A percentile compares a stretch with the other conserved stretches of the same genome.
Evolutionary conservation across 2,329 filamentous ascomycete genomes (phyloP).

Genomic region (Fusarium duplospermum): DNA sequence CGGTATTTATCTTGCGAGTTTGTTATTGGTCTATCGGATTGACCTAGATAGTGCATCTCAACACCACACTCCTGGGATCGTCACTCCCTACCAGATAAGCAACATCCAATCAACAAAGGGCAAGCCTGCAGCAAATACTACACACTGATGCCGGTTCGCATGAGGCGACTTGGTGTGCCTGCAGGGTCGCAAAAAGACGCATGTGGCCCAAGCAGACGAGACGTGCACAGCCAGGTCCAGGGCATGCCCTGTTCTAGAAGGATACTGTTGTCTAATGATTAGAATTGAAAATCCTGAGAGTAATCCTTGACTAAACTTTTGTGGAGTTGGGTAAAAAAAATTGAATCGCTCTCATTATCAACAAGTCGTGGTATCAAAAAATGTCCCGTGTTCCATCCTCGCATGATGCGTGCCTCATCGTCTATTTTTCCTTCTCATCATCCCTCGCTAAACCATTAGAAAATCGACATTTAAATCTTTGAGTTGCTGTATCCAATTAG

Average conservation of each 20-base stretch:
- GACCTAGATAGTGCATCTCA: neutral
- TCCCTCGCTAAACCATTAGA: conserved; percentile 28
- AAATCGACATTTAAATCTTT: conserved; percentile 56
- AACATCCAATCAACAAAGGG: neutral
- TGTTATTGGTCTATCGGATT: neutral
- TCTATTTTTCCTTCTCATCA: neutral
- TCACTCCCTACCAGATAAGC: neutral
- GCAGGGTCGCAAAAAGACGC: conserved; percentile 18
- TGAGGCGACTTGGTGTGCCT: neutral
- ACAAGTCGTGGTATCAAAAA: conserved; percentile 33
- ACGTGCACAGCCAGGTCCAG: neutral
- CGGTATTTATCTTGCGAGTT: neutral
- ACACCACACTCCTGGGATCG: neutral
- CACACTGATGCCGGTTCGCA: neutral
- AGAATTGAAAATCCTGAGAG: neutral
- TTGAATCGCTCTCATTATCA: conserved; percentile 12
- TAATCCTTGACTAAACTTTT: neutral
- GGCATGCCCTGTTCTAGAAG: neutral
- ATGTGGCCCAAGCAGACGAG: neutral
- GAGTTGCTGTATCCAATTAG: conserved; percentile 57
- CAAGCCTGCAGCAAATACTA: neutral
- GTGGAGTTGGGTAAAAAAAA: neutral
- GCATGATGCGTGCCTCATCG: neutral
- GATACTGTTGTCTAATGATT: neutral
- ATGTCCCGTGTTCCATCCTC: conserved; percentile 33